phyloP scores from a whole-genome alignment of 2,329 filamentous ascomycete genomes.

The Penicillium frequentans region DNA sequence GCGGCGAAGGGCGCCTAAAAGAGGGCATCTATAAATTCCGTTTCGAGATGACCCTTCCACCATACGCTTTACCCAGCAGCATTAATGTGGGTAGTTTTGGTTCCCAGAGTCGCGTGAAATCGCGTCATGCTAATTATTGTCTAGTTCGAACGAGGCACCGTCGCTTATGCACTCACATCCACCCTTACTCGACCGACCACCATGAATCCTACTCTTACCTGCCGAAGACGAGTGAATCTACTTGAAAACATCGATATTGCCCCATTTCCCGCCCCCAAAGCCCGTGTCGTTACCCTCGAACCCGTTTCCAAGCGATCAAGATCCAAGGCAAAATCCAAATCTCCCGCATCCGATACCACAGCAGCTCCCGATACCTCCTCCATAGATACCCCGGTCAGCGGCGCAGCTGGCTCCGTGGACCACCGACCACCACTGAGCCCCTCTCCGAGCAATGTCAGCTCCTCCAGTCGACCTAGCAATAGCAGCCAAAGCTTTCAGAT shows the following conservation, averaged over 20 bases:
- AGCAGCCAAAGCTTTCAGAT: slow-evolving; percentile 62
- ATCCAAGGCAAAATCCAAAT: slow-evolving; percentile 55
- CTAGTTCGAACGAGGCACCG: slow-evolving; percentile 91
- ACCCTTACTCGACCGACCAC: slow-evolving; percentile 86
- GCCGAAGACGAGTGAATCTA: slow-evolving; percentile 77
- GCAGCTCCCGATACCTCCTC: slow-evolving; percentile 46
- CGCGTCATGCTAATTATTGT: neutral
- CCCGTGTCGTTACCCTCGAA: slow-evolving; percentile 82
- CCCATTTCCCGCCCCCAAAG: slow-evolving; percentile 68
- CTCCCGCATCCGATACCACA: slow-evolving; percentile 37
- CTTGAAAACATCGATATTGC: slow-evolving; percentile 85
- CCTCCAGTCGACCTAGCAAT: slow-evolving; percentile 67
- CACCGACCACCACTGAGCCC: slow-evolving; percentile 47
- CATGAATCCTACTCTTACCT: slow-evolving; percentile 75
- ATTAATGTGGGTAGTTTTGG: slow-evolving; percentile 71
- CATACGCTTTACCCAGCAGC: slow-evolving; percentile 70
- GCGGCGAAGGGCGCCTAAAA: slow-evolving; percentile 62
- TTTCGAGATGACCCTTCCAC: slow-evolving; percentile 63
- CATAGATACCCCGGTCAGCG: slow-evolving; percentile 46
- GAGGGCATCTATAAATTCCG: slow-evolving; percentile 67
- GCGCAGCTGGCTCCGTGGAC: slow-evolving; percentile 30
- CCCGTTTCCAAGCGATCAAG: slow-evolving; percentile 73
- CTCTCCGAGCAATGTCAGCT: slow-evolving; percentile 67
- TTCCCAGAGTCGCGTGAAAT: neutral
- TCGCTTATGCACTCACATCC: slow-evolving; percentile 86